Conservation (phyloP, 148 eudicot genomes). For the Tetragonia tetragonoides region DNA sequence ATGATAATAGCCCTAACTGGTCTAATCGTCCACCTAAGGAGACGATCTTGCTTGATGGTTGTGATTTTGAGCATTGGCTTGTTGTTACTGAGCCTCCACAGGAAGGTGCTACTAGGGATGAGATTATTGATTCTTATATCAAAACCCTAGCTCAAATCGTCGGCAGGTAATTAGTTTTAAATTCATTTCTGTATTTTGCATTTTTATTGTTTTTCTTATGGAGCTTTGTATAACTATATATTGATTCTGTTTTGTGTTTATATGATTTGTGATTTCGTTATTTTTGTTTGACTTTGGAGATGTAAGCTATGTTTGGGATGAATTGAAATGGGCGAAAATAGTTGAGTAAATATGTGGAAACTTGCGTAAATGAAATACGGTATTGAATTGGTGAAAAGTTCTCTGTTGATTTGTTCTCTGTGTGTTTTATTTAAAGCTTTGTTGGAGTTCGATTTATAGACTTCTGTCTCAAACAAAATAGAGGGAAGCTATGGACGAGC, state of each 20-base stretch:
- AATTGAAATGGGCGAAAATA: not conserved
- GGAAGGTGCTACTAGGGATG: conserved; percentile 36
- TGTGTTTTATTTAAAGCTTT: not conserved
- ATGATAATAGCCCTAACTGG: conserved; percentile 67
- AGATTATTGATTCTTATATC: conserved; percentile 37
- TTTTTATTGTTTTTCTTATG: not conserved
- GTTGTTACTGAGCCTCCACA: conserved; percentile 42
- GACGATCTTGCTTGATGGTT: conserved; percentile 83
- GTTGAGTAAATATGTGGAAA: too few species aligned
- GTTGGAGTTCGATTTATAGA: not conserved
- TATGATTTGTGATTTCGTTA: not conserved
- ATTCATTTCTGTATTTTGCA: not conserved
- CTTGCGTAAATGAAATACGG: too few species aligned
- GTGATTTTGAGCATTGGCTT: conserved; percentile 82
- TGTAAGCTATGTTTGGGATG: not conserved
- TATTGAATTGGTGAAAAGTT: too few species aligned
- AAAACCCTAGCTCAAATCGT: conserved; percentile 38
- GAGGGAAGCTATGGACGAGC: not conserved
- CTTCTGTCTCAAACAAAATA: not conserved
- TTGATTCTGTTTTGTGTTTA: not conserved
- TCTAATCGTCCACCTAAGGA: conserved; percentile 90
- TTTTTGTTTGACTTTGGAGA: not conserved
- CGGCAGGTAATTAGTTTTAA: conserved; percentile 32
- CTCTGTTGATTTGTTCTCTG: too few species aligned
- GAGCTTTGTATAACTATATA: not conserved